These are phyloP conservation scores for Multifurca ochricompacta DNA, from an alignment of 768 basidiomycete species.

Conservation along the genomic window DNA sequence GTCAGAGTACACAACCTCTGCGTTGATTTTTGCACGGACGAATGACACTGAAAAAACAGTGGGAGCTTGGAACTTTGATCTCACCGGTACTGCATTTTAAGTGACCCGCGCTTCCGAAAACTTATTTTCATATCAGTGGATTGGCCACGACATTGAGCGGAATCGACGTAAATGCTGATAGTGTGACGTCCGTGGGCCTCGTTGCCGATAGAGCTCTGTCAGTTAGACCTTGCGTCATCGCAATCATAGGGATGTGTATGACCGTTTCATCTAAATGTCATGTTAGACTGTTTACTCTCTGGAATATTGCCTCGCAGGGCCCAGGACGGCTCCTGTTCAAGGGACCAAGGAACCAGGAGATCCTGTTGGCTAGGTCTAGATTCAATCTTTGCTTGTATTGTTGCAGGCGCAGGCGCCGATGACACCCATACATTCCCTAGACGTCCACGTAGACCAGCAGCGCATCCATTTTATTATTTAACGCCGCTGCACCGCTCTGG, in stretches of 20 bases:
- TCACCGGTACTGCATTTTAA: conserved; percentile 2
- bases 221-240: conserved; percentile 7
- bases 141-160: not conserved
- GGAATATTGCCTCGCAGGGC: conserved; percentile 1
- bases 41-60: conserved; percentile 3
- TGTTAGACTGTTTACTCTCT: not conserved
- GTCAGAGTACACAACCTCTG: not conserved
- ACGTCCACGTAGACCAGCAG: not conserved
- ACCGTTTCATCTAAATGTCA: not conserved
- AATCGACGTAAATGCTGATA: not conserved
- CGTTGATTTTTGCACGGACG: not conserved
- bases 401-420: not conserved
- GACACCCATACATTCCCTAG: not conserved
- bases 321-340: not conserved
- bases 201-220: not conserved
- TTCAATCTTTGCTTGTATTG: too few relatives aligned
- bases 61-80: not conserved
- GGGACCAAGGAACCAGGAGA: not conserved
- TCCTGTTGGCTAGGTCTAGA: not conserved
- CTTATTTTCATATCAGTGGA: not conserved
- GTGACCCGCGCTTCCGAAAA: not conserved
- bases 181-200: not conserved
- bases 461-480: not conserved
- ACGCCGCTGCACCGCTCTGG: not conserved
- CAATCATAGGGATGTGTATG: conserved; percentile 18